Evolutionary conservation across 2,329 filamentous ascomycete genomes (phyloP).

Genomic region (Macroventuria anomochaeta): DNA sequence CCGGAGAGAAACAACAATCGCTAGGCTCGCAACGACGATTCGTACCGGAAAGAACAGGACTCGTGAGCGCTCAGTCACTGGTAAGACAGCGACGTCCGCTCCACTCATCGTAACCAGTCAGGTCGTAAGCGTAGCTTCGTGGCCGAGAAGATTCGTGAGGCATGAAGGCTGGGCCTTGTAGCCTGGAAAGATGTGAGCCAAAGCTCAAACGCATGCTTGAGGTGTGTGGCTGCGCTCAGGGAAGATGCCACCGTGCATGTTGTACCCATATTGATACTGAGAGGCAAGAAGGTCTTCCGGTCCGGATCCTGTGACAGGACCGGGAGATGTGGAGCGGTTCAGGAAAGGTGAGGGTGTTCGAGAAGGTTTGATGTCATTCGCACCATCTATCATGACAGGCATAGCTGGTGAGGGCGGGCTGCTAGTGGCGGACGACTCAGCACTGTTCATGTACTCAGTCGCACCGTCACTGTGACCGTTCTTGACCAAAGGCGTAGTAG

Average conservation of each 20-base stretch:
- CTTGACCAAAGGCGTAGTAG: slow-evolving; percentile 33
- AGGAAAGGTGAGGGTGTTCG: slow-evolving; percentile 45
- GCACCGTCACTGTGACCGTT: slow-evolving; percentile 39
- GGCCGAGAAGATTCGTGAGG: slow-evolving; percentile 47
- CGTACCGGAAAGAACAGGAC: slow-evolving; percentile 39
- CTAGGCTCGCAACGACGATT: slow-evolving; percentile 36
- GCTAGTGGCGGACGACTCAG: slow-evolving; percentile 44
- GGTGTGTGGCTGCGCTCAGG: slow-evolving; percentile 53
- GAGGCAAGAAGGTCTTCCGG: slow-evolving; percentile 51
- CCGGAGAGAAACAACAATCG: slow-evolving; percentile 26
- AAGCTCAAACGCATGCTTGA: slow-evolving; percentile 48
- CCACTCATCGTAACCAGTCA: slow-evolving; percentile 42
- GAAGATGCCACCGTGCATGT: slow-evolving; percentile 53
- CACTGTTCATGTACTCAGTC: slow-evolving; percentile 37
- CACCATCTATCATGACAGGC: slow-evolving; percentile 48
- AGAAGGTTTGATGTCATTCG: slow-evolving; percentile 42
- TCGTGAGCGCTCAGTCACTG: slow-evolving; percentile 44
- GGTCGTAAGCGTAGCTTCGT: slow-evolving; percentile 46
- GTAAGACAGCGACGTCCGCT: slow-evolving; percentile 39
- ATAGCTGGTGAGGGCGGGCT: slow-evolving; percentile 47
- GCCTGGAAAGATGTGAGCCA: slow-evolving; percentile 17
- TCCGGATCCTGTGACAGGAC: slow-evolving; percentile 49
- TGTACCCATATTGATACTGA: slow-evolving; percentile 52
- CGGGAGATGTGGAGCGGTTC: slow-evolving; percentile 53
- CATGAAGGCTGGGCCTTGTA: slow-evolving; percentile 12